Evolutionary conservation across 2,329 filamentous ascomycete genomes (phyloP), one percentile per base, ranked within the genome.

Genomic region (Diaporthe capsici): DNA sequence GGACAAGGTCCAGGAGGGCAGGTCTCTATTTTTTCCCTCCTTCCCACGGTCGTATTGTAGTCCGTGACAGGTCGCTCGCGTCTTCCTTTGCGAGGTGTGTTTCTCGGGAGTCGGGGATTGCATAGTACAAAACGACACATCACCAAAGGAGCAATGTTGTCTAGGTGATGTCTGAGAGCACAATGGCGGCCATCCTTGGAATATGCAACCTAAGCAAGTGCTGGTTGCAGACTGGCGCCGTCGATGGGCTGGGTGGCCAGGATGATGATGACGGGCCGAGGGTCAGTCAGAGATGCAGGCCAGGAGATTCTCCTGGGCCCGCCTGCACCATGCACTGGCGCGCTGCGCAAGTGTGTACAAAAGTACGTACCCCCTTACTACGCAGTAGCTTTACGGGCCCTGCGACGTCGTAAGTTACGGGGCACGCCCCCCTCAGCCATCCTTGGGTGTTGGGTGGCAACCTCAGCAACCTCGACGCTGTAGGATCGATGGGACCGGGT

Each of bases 381-480:
- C 49, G 71, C 60, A 55, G 75, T 75, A 76, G 60, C 57, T 65
- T 71, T 65, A 49, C 49, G 58, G 51, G 47, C 71, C 58, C 55
- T 60, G 72, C 75, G 55, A 44, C 51, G 71, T 70, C 75, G 75
- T 76, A 76, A 74, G 75, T 70, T 76, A 74, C 71, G 61, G 74
- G 72, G 63, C 75, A 71, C 53, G 63, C 61, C 72, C 68, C 47
- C 71, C 28, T 49, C 49, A 39, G 57, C 57, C 71, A 61, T 72
- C 8, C 53, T 60, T 53, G 58, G 58, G 71, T 72, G 57, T 60
- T 53, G 58, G 58, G 71, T 72, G 57, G 57, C 71, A 44, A 61
- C 63, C 72, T 72, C 31, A 73, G 72, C 72, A 65, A 72, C 49
- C 71, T 68, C 53, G 72, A 71, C 34, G 28, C 31, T 74, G 28